A percentile compares a stretch with the other conserved stretches of the same genome.
Evolutionary conservation across 2,329 filamentous ascomycete species (phyloP).

Genomic region (Sarocladium strictum): DNA sequence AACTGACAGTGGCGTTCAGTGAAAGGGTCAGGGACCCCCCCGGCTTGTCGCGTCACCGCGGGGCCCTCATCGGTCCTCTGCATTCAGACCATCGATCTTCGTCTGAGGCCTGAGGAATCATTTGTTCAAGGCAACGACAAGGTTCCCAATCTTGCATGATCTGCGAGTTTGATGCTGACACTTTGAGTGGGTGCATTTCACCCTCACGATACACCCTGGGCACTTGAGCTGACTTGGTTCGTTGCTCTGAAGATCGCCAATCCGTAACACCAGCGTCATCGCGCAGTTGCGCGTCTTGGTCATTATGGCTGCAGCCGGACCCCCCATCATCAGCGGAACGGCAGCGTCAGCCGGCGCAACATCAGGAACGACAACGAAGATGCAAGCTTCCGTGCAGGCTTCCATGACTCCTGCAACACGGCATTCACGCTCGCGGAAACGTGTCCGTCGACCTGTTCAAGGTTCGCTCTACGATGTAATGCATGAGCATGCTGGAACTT

Average conservation of each 20-base stretch:
- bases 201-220: too few relatives aligned
- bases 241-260: too few relatives aligned
- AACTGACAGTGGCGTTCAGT: slow-evolving; percentile 8
- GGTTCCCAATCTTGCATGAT: neutral
- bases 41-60: slow-evolving; percentile 9
- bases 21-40: slow-evolving; percentile 5
- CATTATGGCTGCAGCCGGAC: slow-evolving; percentile 20
- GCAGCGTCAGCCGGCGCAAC: slow-evolving; percentile 14
- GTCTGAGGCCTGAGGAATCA: neutral
- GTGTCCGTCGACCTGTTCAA: slow-evolving; percentile 33
- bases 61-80: neutral
- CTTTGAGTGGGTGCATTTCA: too few relatives aligned
- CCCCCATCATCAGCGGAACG: neutral
- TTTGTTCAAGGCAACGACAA: neutral
- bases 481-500: slow-evolving; percentile 38
- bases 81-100: neutral
- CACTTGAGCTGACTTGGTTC: too few relatives aligned
- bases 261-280: slow-evolving; percentile 17
- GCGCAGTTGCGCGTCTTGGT: slow-evolving; percentile 23
- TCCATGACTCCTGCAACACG: slow-evolving; percentile 14
- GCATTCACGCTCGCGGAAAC: slow-evolving; percentile 20
- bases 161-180: neutral
- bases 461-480: slow-evolving; percentile 49
- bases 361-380: slow-evolving; percentile 14
- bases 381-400: slow-evolving; percentile 14